Conservation (phyloP, 495 filamentous ascomycete species). For the Aspergillus indologenus region DNA sequence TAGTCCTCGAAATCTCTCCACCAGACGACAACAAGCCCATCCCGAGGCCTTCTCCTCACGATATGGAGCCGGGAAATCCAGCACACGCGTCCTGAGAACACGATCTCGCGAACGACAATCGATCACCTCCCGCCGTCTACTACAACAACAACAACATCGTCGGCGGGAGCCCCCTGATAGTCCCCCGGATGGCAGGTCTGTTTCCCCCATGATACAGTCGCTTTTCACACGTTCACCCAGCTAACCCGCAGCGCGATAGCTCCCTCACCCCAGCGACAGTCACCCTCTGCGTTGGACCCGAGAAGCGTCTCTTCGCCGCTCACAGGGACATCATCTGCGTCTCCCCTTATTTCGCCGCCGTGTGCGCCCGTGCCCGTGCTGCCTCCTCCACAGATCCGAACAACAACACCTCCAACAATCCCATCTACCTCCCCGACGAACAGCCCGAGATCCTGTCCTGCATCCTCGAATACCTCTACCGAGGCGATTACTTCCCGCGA, state of each 20-base stretch:
- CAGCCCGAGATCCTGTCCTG: conserved; percentile 88
- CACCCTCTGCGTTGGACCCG: conserved; percentile 72
- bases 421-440: conserved; percentile 77
- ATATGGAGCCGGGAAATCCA: conserved; percentile 45
- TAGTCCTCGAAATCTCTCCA: conserved; percentile 28
- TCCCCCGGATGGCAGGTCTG: conserved; percentile 39
- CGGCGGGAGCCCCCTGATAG: conserved; percentile 26
- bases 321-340: conserved; percentile 79
- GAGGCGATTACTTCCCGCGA: conserved; percentile 86
- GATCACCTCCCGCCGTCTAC: conserved; percentile 23
- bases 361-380: conserved; percentile 14
- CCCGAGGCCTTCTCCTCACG: conserved; percentile 42
- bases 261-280: conserved; percentile 68
- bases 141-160: conserved; percentile 20
- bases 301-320: conserved; percentile 82
- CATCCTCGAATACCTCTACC: conserved; percentile 89
- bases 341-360: conserved; percentile 69
- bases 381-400: conserved; percentile 12
- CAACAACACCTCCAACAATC: conserved; percentile 31
- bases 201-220: not conserved
- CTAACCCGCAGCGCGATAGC: conserved; percentile 31
- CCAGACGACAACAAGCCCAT: conserved; percentile 31
- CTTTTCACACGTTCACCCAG: not conserved
- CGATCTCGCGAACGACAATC: conserved; percentile 27
- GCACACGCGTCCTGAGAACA: conserved; percentile 30